Conservation (phyloP, 2,329 filamentous ascomycete genomes). For the Parafenestella ontariensis region DNA sequence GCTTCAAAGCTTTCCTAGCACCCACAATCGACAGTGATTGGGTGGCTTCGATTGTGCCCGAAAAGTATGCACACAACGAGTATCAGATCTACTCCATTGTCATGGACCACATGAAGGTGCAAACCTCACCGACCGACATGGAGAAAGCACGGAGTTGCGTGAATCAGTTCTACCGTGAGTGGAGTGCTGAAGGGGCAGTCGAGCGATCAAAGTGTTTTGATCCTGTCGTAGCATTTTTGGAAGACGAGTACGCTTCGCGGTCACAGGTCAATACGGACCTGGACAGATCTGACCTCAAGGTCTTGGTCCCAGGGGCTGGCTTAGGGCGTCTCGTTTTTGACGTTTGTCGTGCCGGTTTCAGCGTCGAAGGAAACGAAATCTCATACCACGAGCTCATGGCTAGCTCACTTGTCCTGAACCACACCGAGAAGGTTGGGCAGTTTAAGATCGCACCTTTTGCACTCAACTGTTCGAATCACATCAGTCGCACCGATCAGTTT, state of each 20-base stretch:
- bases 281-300: conserved; percentile 58
- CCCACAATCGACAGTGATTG: conserved; percentile 41
- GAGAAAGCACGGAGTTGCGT: conserved; percentile 94
- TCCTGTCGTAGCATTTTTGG: conserved; percentile 73
- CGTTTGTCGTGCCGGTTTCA: conserved; percentile 74
- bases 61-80: conserved; percentile 38
- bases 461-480: conserved; percentile 86
- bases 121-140: conserved; percentile 75
- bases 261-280: conserved; percentile 18
- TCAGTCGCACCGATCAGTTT: conserved; percentile 75
- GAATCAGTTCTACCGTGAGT: conserved; percentile 93
- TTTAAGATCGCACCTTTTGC: conserved; percentile 86
- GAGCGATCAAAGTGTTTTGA: conserved; percentile 82
- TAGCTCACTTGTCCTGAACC: conserved; percentile 77
- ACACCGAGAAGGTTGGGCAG: conserved; percentile 64
- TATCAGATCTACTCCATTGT: conserved; percentile 51
- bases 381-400: conserved; percentile 96
- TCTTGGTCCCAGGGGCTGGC: conserved; percentile 90
- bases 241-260: conserved; percentile 51
- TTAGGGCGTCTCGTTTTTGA: conserved; percentile 90
- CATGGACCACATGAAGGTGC: conserved; percentile 71
- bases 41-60: conserved; percentile 40
- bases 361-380: conserved; percentile 88
- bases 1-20: conserved; percentile 44
- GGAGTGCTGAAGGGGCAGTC: conserved; percentile 76